Evolutionary conservation across 2,329 filamentous ascomycete genomes (phyloP), one percentile per base, ranked within the genome.

Genomic region (Elsinoe perseae): DNA sequence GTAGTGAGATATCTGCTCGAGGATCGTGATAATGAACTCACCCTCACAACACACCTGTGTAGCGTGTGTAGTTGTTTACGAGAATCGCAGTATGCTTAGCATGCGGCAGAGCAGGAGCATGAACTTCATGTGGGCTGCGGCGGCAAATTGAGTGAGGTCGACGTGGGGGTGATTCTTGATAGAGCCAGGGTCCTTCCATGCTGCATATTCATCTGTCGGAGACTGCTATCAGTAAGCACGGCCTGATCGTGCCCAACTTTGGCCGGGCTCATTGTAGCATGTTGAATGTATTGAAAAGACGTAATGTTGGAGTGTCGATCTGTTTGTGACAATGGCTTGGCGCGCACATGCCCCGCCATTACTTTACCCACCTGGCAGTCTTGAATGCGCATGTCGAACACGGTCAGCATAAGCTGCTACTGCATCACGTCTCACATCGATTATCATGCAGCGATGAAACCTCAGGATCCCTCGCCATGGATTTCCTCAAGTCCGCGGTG

Each of bases 401-500:
- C n/a, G n/a, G n/a, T n/a, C n/a, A n/a, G n/a, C n/a, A n/a, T n/a
- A n/a, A n/a, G n/a, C n/a, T n/a, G n/a, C n/a, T n/a, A n/a, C n/a
- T n/a, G n/a, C n/a, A n/a, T n/a, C n/a, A n/a, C n/a, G n/a, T n/a
- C n/a, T n/a, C n/a, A n/a, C n/a, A n/a, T n/a, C n/a, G 32, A 14
- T 36, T 14, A 36, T 36, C 5, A 36, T 7, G 12, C 32, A 36
- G 32, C 4, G 32, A 36, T 36, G n/a, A 36, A 9, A 14, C 12
- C 44, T 34, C 50, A 40, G 18, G 28, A 42, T 12, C 28, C 9
- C 9, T 34, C 36, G 32, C 36, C n/a, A 32, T 32, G 34, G 91
- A 98, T 71, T 97, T 97, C 68, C 81, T 98, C 68, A 97, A 97
- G 75, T 97, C 91, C 60, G 93, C 93, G 54, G 90, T 97, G 69